A percentile compares a stretch with the other conserved stretches of the same genome.
These are phyloP conservation scores for Capsicum rhomboideum DNA, from an alignment of 257 asterid genomes.

Conservation along the genomic window DNA sequence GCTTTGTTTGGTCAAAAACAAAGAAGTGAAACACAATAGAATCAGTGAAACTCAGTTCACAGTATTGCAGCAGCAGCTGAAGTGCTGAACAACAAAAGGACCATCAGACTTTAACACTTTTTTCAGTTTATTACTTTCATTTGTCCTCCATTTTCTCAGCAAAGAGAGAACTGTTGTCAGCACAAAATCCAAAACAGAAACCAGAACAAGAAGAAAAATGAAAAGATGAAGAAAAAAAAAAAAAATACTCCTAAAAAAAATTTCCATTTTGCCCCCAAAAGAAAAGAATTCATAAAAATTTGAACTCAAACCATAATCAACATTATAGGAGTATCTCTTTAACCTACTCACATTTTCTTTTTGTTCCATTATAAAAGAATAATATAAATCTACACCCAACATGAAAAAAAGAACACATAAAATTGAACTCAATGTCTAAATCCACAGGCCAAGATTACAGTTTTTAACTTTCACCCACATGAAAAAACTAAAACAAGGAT, in stretches of 20 bases:
- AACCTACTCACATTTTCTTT: background rate
- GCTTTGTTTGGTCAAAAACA: background rate
- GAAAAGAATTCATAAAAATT: background rate
- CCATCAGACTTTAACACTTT: slow-evolving; percentile 11
- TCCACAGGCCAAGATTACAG: background rate
- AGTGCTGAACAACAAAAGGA: slow-evolving; percentile 13
- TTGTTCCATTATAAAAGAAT: too few relatives aligned
- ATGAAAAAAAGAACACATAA: background rate
- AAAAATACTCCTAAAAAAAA: background rate
- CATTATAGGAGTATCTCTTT: background rate
- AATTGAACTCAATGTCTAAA: background rate
- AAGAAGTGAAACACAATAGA: slow-evolving; percentile 13
- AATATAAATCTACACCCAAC: background rate
- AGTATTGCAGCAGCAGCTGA: slow-evolving; percentile 5
- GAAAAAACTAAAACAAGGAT: background rate
- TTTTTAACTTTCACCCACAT: background rate
- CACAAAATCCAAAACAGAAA: slow-evolving; percentile 4
- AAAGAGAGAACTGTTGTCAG: background rate
- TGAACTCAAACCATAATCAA: background rate
- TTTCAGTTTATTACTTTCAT: slow-evolving; percentile 14
- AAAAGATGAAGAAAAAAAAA: background rate
- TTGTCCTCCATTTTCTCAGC: slow-evolving; percentile 8
- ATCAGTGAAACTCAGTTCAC: slow-evolving; percentile 18
- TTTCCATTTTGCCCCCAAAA: background rate
- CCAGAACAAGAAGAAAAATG: background rate